phyloP scores from a whole-genome alignment of 2,329 filamentous ascomycete species.

The Trichoderma sp. region DNA sequence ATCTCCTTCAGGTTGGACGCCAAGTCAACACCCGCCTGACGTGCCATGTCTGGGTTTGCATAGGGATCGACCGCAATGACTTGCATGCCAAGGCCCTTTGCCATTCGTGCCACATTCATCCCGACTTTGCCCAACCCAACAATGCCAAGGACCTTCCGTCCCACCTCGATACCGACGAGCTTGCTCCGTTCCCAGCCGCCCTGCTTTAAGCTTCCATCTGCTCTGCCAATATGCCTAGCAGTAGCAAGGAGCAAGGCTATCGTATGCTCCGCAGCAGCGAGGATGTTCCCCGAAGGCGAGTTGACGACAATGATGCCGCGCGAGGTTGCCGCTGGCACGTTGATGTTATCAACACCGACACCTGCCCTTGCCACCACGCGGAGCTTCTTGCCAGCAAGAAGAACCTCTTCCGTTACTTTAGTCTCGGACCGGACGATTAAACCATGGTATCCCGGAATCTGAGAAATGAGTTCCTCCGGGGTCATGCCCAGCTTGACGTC shows the following conservation, averaged over 20 bases:
- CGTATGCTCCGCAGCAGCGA: constrained; percentile 76
- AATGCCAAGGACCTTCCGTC: constrained; percentile 72
- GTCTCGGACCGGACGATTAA: constrained; percentile 80
- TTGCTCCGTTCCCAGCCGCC: constrained; percentile 73
- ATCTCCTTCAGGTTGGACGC: constrained; percentile 56
- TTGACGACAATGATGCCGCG: constrained; percentile 79
- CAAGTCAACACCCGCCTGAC: constrained; percentile 63
- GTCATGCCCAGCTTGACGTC: constrained; percentile 63
- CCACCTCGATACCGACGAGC: constrained; percentile 74
- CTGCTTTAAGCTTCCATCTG: constrained; percentile 65
- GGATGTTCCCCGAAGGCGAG: constrained; percentile 74
- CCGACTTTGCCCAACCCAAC: constrained; percentile 83
- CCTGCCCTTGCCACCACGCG: constrained; percentile 78
- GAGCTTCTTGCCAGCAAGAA: constrained; percentile 64
- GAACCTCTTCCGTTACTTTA: constrained; percentile 68
- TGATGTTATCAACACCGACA: constrained; percentile 80
- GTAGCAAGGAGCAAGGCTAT: constrained; percentile 71
- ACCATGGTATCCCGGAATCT: constrained; percentile 71
- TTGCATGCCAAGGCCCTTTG: constrained; percentile 73
- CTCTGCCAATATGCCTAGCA: constrained; percentile 70
- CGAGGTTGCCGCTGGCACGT: constrained; percentile 68
- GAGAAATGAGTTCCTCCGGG: constrained; percentile 59
- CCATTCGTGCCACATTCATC: constrained; percentile 75
- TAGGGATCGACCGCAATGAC: constrained; percentile 75
- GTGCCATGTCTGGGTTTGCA: constrained; percentile 68